Evolutionary conservation across 768 basidiomycete species (phyloP).

Genomic region (Amanita jacksonii): DNA sequence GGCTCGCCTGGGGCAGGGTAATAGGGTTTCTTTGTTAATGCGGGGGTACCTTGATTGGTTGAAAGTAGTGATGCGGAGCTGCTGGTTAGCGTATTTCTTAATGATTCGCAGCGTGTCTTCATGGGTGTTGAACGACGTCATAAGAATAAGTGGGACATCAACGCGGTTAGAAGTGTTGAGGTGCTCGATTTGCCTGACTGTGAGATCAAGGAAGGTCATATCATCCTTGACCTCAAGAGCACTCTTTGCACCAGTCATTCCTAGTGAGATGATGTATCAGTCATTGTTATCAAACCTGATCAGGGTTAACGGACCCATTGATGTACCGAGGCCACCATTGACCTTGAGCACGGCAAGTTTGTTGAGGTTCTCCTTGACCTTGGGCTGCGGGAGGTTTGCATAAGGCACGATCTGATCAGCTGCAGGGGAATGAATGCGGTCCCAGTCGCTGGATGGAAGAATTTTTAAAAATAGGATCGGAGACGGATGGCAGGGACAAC

Average conservation of each 20-base stretch:
- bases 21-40: conserved; percentile 81
- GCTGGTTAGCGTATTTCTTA: conserved; percentile 94
- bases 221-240: conserved; percentile 95
- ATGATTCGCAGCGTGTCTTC: conserved; percentile 94
- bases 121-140: conserved; percentile 99
- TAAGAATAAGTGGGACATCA: conserved; percentile 94
- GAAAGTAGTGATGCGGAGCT: conserved; percentile 86
- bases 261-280: conserved; percentile 23
- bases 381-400: conserved; percentile 50
- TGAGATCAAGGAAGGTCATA: conserved; percentile 96
- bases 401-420: conserved; percentile 84
- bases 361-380: conserved; percentile 61
- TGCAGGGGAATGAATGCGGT: conserved; percentile 80
- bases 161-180: conserved; percentile 77
- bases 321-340: conserved; percentile 89
- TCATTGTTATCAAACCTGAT: not conserved
- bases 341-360: conserved; percentile 95
- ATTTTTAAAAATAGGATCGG: conserved; percentile 8
- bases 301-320: conserved; percentile 49
- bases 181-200: conserved; percentile 92
- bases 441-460: conserved; percentile 63
- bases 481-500: conserved; percentile 18
- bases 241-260: conserved; percentile 82
- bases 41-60: conserved; percentile 93
- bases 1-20: conserved; percentile 72